phyloP scores from a whole-genome alignment of 1,139 yeast species.

The Kodamaea fungicola region DNA sequence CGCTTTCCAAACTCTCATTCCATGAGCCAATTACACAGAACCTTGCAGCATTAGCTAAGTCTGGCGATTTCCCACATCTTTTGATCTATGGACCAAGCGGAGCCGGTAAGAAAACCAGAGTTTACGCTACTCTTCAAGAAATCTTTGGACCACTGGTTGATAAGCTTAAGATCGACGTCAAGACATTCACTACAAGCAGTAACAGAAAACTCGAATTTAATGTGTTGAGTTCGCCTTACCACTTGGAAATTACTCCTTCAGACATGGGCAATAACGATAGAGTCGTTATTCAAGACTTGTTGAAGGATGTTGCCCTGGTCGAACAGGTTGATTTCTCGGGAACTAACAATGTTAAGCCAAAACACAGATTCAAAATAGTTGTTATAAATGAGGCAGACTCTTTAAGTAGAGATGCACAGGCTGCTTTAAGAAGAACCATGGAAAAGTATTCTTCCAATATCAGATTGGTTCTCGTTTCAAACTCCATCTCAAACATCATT shows the following conservation, averaged over 20 bases:
- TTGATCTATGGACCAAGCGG: conserved; percentile 95
- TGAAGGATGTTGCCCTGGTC: conserved; percentile 92
- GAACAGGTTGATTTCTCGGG: conserved; percentile 82
- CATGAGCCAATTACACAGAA: conserved; percentile 64
- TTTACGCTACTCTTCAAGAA: conserved; percentile 74
- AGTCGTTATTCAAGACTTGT: conserved; percentile 87
- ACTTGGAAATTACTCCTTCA: conserved; percentile 92
- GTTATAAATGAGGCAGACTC: conserved; percentile 93
- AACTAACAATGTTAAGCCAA: conserved; percentile 24
- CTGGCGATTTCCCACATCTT: conserved; percentile 92
- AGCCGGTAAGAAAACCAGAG: conserved; percentile 94
- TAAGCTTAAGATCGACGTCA: conserved; percentile 81
- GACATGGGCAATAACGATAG: conserved; percentile 96
- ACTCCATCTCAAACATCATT: conserved; percentile 86
- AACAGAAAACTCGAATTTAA: conserved; percentile 82
- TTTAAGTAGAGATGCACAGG: conserved; percentile 93
- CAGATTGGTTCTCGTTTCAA: conserved; percentile 79
- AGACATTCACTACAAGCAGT: conserved; percentile 71
- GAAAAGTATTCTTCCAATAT: conserved; percentile 90
- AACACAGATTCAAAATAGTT: conserved; percentile 84
- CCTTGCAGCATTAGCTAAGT: conserved; percentile 59
- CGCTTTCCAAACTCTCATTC: conserved; percentile 60
- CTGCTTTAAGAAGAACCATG: conserved; percentile 96
- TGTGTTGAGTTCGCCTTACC: conserved; percentile 85
- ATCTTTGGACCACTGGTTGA: conserved; percentile 82